phyloP scores from a whole-genome alignment of 106 monocot genomes.

The Dendrobium huoshanense region DNA sequence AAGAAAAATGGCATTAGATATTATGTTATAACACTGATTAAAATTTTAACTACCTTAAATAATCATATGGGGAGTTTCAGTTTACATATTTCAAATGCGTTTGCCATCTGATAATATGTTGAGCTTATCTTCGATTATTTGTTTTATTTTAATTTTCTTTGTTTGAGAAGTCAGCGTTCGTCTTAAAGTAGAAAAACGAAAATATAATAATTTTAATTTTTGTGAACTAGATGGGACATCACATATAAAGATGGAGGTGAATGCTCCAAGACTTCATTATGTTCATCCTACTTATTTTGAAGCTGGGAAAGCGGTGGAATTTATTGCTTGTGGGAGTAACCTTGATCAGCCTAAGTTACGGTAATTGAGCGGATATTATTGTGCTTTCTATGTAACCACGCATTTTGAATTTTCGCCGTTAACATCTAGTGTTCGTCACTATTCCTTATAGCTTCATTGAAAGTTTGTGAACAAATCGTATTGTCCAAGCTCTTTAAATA shows the following conservation, averaged over 20 bases:
- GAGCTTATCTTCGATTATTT: not conserved
- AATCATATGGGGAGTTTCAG: not conserved
- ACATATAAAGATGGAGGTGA: constrained; percentile 64
- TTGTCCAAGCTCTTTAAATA: not conserved
- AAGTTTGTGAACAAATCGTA: not conserved
- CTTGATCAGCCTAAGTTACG: constrained; percentile 77
- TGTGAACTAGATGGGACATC: constrained; percentile 70
- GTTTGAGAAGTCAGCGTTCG: not conserved
- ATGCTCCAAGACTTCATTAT: constrained; percentile 83
- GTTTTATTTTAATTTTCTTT: not conserved
- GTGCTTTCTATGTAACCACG: not conserved
- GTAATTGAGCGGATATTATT: constrained; percentile 24
- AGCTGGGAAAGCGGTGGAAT: constrained; percentile 75
- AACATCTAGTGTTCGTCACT: not conserved
- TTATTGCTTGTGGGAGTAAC: constrained; percentile 82
- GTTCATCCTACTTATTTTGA: constrained; percentile 80
- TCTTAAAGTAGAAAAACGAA: not conserved
- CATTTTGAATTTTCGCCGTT: not conserved
- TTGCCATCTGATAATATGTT: not conserved
- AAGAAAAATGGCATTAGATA: not conserved
- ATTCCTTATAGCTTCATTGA: not conserved
- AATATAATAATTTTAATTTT: not conserved
- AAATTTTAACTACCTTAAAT: not conserved
- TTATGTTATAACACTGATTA: not conserved
- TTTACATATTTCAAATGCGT: not conserved